These are phyloP conservation scores for Candolleomyces eurysporus DNA, from an alignment of 768 basidiomycete species.

Conservation along the genomic window DNA sequence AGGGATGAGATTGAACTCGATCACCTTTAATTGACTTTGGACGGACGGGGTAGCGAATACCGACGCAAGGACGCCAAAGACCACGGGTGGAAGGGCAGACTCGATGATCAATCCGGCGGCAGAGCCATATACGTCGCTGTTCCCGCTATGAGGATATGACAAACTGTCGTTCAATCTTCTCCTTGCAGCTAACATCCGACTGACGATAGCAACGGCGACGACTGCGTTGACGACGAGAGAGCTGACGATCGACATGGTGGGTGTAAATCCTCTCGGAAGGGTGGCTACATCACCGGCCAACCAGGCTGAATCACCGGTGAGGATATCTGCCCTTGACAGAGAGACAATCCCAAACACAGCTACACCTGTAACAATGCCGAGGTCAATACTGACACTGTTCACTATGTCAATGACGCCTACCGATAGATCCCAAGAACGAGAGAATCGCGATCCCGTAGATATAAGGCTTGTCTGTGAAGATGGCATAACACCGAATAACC, in stretches of 20 bases:
- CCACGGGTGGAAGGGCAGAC: neutral
- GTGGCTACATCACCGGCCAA: too few species aligned
- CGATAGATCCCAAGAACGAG: neutral
- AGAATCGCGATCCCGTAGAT: neutral
- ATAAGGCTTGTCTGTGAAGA: neutral
- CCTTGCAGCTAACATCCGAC: neutral
- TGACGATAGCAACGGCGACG: neutral
- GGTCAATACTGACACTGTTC: neutral
- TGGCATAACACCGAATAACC: neutral
- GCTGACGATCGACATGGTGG: conserved; percentile 2
- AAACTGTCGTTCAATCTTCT: neutral
- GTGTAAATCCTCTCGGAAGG: neutral
- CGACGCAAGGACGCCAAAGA: neutral
- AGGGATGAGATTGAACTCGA: conserved; percentile 2
- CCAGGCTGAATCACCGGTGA: neutral
- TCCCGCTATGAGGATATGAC: neutral
- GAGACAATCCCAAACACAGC: neutral
- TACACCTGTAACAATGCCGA: neutral
- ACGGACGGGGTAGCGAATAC: neutral
- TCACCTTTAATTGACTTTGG: neutral
- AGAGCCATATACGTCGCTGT: neutral
- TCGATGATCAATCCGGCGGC: neutral
- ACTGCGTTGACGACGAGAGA: neutral
- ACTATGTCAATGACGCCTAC: neutral
- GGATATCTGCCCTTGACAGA: neutral